Percentiles rank a stretch among this genome's conserved stretches.
Evolutionary conservation across 2,329 filamentous ascomycete species (phyloP).

Genomic region (Cephalotrichum gorgonifer): DNA sequence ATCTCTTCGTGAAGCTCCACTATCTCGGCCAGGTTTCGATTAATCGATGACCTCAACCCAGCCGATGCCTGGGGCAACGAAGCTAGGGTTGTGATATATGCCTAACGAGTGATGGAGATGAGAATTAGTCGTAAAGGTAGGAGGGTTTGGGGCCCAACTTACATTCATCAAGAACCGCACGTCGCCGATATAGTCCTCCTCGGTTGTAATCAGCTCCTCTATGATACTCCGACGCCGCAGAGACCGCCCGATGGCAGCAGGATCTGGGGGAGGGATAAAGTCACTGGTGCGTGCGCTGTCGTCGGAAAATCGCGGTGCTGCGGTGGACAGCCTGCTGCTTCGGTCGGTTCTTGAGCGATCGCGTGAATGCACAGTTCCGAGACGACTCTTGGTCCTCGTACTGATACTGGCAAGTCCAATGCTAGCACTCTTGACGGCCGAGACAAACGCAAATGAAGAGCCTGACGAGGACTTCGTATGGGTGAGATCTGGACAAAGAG

Average conservation of each 20-base stretch:
- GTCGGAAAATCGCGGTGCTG: conserved; percentile 51
- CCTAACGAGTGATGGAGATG: conserved; percentile 29
- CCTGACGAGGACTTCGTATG: conserved; percentile 55
- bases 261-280: conserved; percentile 39
- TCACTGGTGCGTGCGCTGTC: conserved; percentile 34
- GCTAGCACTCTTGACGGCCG: conserved; percentile 72
- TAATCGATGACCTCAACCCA: conserved; percentile 61
- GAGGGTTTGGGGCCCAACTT: conserved; percentile 18
- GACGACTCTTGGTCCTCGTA: conserved; percentile 49
- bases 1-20: conserved; percentile 76
- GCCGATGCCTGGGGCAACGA: conserved; percentile 57
- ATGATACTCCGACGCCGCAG: conserved; percentile 68
- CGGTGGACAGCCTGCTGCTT: conserved; percentile 51
- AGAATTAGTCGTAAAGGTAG: neutral
- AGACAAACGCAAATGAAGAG: conserved; percentile 70
- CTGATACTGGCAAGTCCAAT: conserved; percentile 67
- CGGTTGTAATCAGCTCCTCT: conserved; percentile 76
- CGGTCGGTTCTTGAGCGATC: conserved; percentile 49
- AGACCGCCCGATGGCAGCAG: conserved; percentile 59
- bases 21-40: conserved; percentile 69
- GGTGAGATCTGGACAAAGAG: conserved; percentile 15
- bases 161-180: conserved; percentile 81
- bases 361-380: conserved; percentile 36
- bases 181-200: conserved; percentile 82
- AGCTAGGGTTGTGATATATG: conserved; percentile 65